phyloP scores from a whole-genome alignment of 1,284 basidiomycete species.

The Fomitiporia mediterranea region DNA sequence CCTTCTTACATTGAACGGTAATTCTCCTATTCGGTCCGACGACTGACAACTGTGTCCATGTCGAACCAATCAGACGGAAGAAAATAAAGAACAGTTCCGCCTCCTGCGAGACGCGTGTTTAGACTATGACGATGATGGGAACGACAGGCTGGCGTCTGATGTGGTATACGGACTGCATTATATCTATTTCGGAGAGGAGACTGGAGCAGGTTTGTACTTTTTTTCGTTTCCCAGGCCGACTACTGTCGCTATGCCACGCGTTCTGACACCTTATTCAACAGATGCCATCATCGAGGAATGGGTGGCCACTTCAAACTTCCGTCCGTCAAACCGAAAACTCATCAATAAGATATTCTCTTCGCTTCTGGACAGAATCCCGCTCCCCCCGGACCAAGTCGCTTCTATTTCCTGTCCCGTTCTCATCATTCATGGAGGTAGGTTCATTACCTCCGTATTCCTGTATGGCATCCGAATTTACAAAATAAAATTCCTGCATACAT shows the following conservation, averaged over 20 bases:
- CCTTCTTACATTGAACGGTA: no score
- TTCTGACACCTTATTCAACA: background rate
- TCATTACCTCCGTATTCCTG: no score
- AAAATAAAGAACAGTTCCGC: slow-evolving; percentile 22
- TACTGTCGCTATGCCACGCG: background rate
- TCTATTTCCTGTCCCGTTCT: slow-evolving; percentile 22
- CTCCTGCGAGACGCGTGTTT: slow-evolving; percentile 22
- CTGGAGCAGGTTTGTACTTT: slow-evolving; percentile 16
- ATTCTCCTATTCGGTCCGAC: no score
- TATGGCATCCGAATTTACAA: no score
- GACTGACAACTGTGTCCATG: no score
- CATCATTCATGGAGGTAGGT: slow-evolving; percentile 23
- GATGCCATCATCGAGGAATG: slow-evolving; percentile 23
- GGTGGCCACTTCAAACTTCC: slow-evolving; percentile 21
- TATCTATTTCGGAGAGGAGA: slow-evolving; percentile 22
- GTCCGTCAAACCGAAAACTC: slow-evolving; percentile 21
- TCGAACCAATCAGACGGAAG: slow-evolving; percentile 19
- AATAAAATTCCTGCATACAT: no score
- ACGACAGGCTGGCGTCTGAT: slow-evolving; percentile 21
- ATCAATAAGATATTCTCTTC: slow-evolving; percentile 23
- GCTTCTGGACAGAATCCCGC: slow-evolving; percentile 20
- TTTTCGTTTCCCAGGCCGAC: background rate
- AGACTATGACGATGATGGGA: slow-evolving; percentile 20
- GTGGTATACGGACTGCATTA: slow-evolving; percentile 22
- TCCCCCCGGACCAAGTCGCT: slow-evolving; percentile 8